Percentiles rank a stretch among this genome's conserved stretches.
phyloP scores from a whole-genome alignment of 1,284 basidiomycete genomes.

The Ceratobasidium sp. region DNA sequence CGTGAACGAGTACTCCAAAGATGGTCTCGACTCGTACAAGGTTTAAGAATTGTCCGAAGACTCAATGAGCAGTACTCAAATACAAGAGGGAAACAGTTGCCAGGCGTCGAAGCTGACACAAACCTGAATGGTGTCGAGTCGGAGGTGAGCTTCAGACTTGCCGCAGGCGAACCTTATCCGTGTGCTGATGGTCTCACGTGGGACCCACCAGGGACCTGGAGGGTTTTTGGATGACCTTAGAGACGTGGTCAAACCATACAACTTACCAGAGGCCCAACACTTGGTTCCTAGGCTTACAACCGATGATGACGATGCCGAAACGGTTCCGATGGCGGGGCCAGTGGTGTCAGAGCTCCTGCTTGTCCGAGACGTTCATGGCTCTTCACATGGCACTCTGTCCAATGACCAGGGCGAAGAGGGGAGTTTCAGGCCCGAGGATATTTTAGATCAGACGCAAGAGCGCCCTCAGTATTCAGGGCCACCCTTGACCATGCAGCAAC shows the following conservation, averaged over 20 bases:
- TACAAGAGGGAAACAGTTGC: conserved; percentile 38
- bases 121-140: conserved; percentile 2
- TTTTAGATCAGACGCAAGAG: not conserved
- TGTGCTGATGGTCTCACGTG: conserved; percentile 43
- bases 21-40: conserved; percentile 90
- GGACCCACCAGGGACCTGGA: conserved; percentile 57
- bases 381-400: not conserved
- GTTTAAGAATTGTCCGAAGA: conserved; percentile 84
- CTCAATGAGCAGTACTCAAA: conserved; percentile 80
- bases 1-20: conserved; percentile 86
- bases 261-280: conserved; percentile 69
- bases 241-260: conserved; percentile 76
- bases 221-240: conserved; percentile 71
- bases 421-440: conserved; percentile 51
- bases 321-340: not conserved
- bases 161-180: conserved; percentile 24
- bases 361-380: not conserved
- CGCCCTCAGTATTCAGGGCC: conserved; percentile 47
- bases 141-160: conserved; percentile 41
- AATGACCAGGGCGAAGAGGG: conserved; percentile 55
- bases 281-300: conserved; percentile 50
- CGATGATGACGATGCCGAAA: conserved; percentile 17
- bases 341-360: not conserved
- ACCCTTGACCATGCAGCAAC: conserved; percentile 72
- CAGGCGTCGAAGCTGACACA: not conserved